Evolutionary conservation across 805 yeast species (phyloP).

Genomic region (Nakazawaea pomicola): DNA sequence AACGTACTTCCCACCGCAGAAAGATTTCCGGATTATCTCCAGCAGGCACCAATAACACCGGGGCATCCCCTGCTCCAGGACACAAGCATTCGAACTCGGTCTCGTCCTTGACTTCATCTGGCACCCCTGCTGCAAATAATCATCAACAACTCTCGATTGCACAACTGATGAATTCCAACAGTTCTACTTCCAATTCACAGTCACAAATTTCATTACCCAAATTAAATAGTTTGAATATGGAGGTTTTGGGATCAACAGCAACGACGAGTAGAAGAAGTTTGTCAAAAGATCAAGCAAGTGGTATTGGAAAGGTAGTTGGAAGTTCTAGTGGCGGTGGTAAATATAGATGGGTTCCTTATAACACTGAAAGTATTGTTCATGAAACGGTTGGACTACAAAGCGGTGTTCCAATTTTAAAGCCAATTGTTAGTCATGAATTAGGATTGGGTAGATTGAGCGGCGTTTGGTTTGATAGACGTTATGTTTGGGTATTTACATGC

Average conservation of each 20-base stretch:
- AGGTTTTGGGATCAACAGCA: background rate
- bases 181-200: conserved; percentile 22
- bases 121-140: too few relatives aligned
- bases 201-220: conserved; percentile 15
- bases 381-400: conserved; percentile 18
- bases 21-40: too few relatives aligned
- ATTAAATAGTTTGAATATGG: conserved; percentile 9
- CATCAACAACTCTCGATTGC: conserved; percentile 20
- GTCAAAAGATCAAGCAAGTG: conserved; percentile 6
- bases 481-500: conserved; percentile 31
- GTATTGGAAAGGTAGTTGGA: too few relatives aligned
- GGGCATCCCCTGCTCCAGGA: background rate
- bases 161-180: too few relatives aligned
- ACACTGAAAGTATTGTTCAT: conserved; percentile 20
- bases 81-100: conserved; percentile 20
- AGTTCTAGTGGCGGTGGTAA: background rate
- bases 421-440: conserved; percentile 28
- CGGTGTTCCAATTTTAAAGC: conserved; percentile 25
- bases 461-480: conserved; percentile 24
- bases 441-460: conserved; percentile 29
- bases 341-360: background rate
- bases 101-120: conserved; percentile 25
- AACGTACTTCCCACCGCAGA: conserved; percentile 5
- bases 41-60: too few relatives aligned
- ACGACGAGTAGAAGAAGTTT: background rate